phyloP scores from a whole-genome alignment of 192 early-diverging fungal genomes.

The Oehlia diaphana region DNA sequence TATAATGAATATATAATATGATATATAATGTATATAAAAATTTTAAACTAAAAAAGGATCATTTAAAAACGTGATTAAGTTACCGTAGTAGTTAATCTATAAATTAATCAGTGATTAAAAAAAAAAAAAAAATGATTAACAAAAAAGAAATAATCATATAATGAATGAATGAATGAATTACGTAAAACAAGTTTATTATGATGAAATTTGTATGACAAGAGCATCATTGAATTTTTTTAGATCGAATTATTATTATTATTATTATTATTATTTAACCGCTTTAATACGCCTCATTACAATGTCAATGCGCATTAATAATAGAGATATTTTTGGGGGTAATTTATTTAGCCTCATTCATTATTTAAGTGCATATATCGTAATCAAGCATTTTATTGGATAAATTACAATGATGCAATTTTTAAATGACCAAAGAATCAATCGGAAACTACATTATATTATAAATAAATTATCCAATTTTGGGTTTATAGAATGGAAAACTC shows the following conservation, averaged over 20 bases:
- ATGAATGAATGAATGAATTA: neutral
- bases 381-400: neutral
- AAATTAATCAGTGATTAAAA: no score
- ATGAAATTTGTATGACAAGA: neutral
- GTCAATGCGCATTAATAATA: constrained; percentile 1
- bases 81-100: no score
- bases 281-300: neutral
- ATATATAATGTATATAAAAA: no score
- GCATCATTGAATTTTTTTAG: neutral
- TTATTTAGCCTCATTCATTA: no score
- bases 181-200: neutral
- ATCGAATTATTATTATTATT: neutral
- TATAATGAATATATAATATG: no score
- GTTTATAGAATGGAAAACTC: neutral
- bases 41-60: no score
- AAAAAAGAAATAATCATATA: neutral
- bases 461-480: neutral
- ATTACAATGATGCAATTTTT: neutral
- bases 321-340: neutral
- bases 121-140: no score
- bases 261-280: neutral
- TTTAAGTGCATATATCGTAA: no score
- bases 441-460: no score
- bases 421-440: neutral
- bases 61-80: no score